These are phyloP conservation scores for Hanseniaspora pseudoguilliermondii DNA, from an alignment of 805 yeast species.

Conservation along the genomic window DNA sequence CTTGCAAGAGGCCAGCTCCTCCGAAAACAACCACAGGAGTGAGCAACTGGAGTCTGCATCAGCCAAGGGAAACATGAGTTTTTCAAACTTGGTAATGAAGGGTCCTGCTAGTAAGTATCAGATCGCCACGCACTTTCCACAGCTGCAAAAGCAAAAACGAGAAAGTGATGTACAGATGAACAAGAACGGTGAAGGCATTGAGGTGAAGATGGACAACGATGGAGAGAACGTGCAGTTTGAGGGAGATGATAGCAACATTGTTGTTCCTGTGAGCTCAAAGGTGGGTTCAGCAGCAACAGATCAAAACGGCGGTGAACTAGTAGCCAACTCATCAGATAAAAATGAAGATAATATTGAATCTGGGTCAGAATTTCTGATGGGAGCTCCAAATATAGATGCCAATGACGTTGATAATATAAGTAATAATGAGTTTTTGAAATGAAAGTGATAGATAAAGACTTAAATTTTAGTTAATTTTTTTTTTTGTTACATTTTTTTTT, in stretches of 20 bases:
- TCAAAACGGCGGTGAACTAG: background rate
- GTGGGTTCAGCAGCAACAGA: background rate
- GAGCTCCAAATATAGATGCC: background rate
- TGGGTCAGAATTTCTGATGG: background rate
- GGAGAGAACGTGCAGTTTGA: background rate
- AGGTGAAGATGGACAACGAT: conserved; percentile 5
- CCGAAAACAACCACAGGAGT: background rate
- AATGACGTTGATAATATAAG: background rate
- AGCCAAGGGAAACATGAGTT: background rate
- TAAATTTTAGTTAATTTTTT: background rate
- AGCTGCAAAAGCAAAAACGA: conserved; percentile 15
- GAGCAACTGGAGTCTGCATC: background rate
- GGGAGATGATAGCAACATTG: background rate
- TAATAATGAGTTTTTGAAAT: background rate
- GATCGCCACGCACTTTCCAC: background rate
- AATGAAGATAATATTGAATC: background rate
- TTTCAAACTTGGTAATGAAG: background rate
- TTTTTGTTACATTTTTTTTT: conserved; percentile 2
- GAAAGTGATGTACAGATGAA: background rate
- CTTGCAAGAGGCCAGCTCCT: background rate
- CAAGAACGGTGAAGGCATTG: background rate
- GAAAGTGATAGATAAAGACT: background rate
- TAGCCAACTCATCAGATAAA: background rate
- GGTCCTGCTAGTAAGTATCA: background rate
- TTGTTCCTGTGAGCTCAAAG: conserved; percentile 2